Evolutionary conservation across 2,329 filamentous ascomycete genomes (phyloP).

Genomic region (Coniella vitis): DNA sequence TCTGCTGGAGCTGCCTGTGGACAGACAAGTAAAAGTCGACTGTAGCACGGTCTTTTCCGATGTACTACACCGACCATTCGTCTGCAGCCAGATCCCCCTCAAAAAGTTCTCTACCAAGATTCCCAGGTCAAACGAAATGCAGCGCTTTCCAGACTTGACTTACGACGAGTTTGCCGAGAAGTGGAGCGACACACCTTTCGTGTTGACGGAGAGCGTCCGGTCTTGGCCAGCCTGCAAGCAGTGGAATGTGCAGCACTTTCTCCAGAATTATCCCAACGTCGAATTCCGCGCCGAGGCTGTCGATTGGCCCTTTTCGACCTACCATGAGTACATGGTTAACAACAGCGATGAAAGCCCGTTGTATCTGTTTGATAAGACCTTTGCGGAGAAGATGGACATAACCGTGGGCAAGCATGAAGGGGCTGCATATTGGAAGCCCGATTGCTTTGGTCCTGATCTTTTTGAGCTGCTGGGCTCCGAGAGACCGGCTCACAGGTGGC

Average conservation of each 20-base stretch:
- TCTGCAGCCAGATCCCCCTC: conserved; percentile 72
- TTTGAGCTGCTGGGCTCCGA: conserved; percentile 73
- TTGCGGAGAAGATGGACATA: conserved; percentile 79
- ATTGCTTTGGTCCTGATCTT: conserved; percentile 80
- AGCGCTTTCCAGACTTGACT: conserved; percentile 60
- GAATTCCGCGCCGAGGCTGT: conserved; percentile 87
- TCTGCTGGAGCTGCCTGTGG: conserved; percentile 50
- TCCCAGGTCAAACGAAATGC: conserved; percentile 65
- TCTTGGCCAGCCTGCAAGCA: conserved; percentile 69
- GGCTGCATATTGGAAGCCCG: conserved; percentile 67
- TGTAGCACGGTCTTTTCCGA: conserved; percentile 84
- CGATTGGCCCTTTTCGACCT: conserved; percentile 80
- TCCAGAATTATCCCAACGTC: conserved; percentile 56
- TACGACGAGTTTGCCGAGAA: conserved; percentile 64
- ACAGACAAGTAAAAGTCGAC: conserved; percentile 51
- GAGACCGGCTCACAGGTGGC: conserved; percentile 83
- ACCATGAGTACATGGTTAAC: conserved; percentile 73
- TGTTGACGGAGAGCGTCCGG: conserved; percentile 75
- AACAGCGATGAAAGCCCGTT: conserved; percentile 81
- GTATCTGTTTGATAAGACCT: conserved; percentile 84
- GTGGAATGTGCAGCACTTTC: conserved; percentile 67
- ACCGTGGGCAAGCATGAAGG: conserved; percentile 46
- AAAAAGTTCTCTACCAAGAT: conserved; percentile 63
- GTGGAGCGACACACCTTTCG: conserved; percentile 79
- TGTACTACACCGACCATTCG: conserved; percentile 81